Conservation (phyloP, 345 rosid genomes). For the Pistacia vera region DNA sequence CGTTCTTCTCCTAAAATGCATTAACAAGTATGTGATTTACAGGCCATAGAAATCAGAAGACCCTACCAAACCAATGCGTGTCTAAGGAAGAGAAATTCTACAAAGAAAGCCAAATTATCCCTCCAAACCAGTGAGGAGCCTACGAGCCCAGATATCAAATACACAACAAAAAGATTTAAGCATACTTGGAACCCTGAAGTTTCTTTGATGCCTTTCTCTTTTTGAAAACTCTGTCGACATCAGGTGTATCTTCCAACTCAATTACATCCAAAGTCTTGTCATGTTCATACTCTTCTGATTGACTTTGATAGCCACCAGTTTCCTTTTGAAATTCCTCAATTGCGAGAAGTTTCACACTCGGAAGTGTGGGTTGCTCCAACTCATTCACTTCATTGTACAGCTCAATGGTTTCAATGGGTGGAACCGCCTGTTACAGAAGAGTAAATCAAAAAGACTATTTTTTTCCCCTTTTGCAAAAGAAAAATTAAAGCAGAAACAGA, state of each 20-base stretch:
- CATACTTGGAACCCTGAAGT: slow-evolving; percentile 67
- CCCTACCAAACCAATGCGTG: slow-evolving; percentile 1
- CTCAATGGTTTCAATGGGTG: slow-evolving; percentile 28
- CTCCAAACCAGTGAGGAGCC: too few species aligned
- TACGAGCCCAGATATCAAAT: not conserved
- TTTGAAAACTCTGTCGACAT: slow-evolving; percentile 46
- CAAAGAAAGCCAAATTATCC: too few species aligned
- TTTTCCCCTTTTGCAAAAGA: not conserved
- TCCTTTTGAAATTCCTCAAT: slow-evolving; percentile 74
- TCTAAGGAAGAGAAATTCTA: not conserved
- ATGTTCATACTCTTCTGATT: slow-evolving; percentile 51
- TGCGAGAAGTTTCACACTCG: slow-evolving; percentile 51
- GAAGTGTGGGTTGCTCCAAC: slow-evolving; percentile 27
- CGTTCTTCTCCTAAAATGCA: slow-evolving; percentile 66
- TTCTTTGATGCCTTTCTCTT: slow-evolving; percentile 73
- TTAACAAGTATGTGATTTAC: not conserved
- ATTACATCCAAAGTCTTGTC: slow-evolving; percentile 23
- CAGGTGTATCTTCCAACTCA: slow-evolving; percentile 34
- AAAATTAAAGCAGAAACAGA: slow-evolving; percentile 27
- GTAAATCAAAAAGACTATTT: slow-evolving; percentile 4
- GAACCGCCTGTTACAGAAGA: slow-evolving; percentile 38
- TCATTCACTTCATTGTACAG: slow-evolving; percentile 33
- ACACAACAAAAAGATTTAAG: not conserved
- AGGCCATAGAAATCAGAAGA: not conserved
- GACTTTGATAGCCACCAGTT: slow-evolving; percentile 63